These are phyloP conservation scores for Pisolithus sp. DNA, from an alignment of 768 basidiomycete genomes.

Conservation along the genomic window DNA sequence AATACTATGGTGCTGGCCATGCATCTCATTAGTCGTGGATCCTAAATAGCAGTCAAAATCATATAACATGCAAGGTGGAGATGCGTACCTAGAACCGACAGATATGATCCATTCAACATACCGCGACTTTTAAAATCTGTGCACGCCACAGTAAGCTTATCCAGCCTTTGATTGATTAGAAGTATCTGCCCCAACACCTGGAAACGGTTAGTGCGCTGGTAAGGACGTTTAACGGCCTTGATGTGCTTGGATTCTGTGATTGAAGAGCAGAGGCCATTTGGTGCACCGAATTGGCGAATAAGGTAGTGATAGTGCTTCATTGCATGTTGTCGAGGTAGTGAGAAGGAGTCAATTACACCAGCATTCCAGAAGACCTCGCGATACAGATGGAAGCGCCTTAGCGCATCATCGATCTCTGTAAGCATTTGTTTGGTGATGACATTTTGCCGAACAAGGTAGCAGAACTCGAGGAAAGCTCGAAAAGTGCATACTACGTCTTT, in stretches of 20 bases:
- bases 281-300: slow-evolving; percentile 26
- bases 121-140: slow-evolving; percentile 13
- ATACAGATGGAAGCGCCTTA: slow-evolving; percentile 17
- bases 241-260: slow-evolving; percentile 34
- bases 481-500: not conserved
- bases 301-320: slow-evolving; percentile 23
- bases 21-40: not conserved
- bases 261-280: slow-evolving; percentile 32
- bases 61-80: not conserved
- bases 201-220: slow-evolving; percentile 17
- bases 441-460: slow-evolving; percentile 20
- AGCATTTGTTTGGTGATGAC: slow-evolving; percentile 18
- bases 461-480: slow-evolving; percentile 17
- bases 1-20: not conserved
- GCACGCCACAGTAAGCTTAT: slow-evolving; percentile 21
- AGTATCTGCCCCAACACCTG: slow-evolving; percentile 28
- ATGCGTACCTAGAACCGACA: not conserved
- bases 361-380: slow-evolving; percentile 10
- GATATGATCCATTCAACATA: slow-evolving; percentile 17
- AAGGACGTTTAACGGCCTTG: slow-evolving; percentile 32
- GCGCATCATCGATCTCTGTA: slow-evolving; percentile 7
- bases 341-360: slow-evolving; percentile 15
- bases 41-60: not conserved
- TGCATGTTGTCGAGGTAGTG: slow-evolving; percentile 28
- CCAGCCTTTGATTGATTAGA: slow-evolving; percentile 21